Evolutionary conservation across 1,284 basidiomycete genomes (phyloP), one percentile per base, ranked within the genome.

Genomic region (Butyriboletus appendiculatus): DNA sequence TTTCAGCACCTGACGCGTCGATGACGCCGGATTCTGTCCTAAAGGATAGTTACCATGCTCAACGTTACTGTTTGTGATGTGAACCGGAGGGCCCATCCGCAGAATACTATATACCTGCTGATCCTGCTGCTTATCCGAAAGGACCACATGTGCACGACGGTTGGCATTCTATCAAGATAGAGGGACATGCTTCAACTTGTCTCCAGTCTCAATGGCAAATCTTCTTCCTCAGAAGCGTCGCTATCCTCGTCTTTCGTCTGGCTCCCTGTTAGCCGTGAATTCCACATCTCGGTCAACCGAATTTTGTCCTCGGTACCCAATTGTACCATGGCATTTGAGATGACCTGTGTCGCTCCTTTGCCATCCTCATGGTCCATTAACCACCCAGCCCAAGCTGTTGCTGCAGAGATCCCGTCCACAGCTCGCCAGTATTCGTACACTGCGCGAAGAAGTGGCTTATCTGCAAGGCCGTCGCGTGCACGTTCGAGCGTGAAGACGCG

Each of bases 371-470:
- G 68, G 48, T 58, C 60, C 64, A 77, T 59, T 45, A 81, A 59
- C 79, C 79, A 82, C 53, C 63, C 60, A 34, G 74, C 79, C 79
- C 78, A 83, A 58, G 64, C 71, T 50, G 72, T 59, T 7, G 72
- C 70, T 50, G 81, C 80, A 51, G 64, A 67, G 38, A 70, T 66
- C 24, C 54, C 62, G 32, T 79, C 76, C 45, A 63, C 51, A 48
- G 62, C 59, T 38, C 73, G 70, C 82, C 81, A 82, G 38, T 63
- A 59, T 52, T 74, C 74, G 55, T 77, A 80, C 35, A 76, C 67
- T 51, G 61, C 63, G 42, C 60, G 55, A 46, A 82, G 67, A 50
- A 78, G 65, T 37, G 57, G 57, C 56, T 60, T 70, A 15, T 66
- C 62, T 15, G 50, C 65, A 30, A 48, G 57, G 37, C 56, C 62